phyloP scores from a whole-genome alignment of 1,284 basidiomycete species.

The Cryptococcus sp. region DNA sequence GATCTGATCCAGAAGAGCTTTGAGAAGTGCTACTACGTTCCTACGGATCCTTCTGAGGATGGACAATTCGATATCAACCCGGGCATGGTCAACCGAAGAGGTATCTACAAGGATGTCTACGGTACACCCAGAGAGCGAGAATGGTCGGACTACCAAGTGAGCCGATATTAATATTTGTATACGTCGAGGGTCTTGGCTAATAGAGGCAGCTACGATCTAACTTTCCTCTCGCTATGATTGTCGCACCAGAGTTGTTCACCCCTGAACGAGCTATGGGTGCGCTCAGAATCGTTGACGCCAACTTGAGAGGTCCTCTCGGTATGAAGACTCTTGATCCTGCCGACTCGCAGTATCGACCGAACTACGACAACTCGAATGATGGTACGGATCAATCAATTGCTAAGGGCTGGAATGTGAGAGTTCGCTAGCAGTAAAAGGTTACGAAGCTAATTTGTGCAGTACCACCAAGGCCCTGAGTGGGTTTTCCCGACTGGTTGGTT shows the following conservation, averaged over 20 bases:
- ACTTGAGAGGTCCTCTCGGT: conserved; percentile 75
- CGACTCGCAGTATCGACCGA: conserved; percentile 79
- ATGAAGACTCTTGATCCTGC: conserved; percentile 88
- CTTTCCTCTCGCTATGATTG: conserved; percentile 93
- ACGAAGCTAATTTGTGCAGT: conserved; percentile 22
- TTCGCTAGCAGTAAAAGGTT: background rate
- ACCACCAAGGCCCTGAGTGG: conserved; percentile 67
- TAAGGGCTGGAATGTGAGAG: conserved; percentile 72
- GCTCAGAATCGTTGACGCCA: conserved; percentile 67
- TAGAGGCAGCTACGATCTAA: conserved; percentile 66
- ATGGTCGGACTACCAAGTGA: conserved; percentile 88
- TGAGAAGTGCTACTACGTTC: conserved; percentile 86
- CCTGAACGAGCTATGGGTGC: conserved; percentile 71
- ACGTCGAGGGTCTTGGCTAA: background rate
- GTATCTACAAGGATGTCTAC: conserved; percentile 98
- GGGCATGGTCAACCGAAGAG: conserved; percentile 75
- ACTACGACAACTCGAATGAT: conserved; percentile 90
- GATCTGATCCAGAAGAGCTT: conserved; percentile 79
- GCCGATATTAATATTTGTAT: background rate
- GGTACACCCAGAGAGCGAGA: conserved; percentile 79
- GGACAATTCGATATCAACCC: conserved; percentile 65
- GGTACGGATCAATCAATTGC: conserved; percentile 72
- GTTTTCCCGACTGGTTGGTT: conserved; percentile 94
- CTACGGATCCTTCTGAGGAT: conserved; percentile 71
- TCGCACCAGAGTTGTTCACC: conserved; percentile 92